Conservation (phyloP, 768 basidiomycete species). For the Phylloporus arenicola region DNA sequence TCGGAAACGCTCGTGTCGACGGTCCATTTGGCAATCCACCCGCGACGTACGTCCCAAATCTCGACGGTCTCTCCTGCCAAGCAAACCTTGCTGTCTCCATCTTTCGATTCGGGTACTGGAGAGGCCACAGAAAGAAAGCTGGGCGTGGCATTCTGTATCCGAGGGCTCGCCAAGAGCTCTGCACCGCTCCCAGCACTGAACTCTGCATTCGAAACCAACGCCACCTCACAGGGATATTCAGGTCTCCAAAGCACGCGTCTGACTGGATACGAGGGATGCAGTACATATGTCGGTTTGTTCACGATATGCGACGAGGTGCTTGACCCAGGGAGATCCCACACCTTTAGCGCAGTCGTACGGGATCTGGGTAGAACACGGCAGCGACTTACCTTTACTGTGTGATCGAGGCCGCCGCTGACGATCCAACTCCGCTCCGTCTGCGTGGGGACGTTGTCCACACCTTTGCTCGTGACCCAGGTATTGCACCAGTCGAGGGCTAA, state of each 20-base stretch:
- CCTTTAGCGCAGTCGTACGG: constrained; percentile 31
- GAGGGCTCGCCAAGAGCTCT: constrained; percentile 23
- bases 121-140: constrained; percentile 15
- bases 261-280: constrained; percentile 72
- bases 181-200: constrained; percentile 34
- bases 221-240: constrained; percentile 68
- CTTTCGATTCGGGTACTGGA: constrained; percentile 13
- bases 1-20: constrained; percentile 60
- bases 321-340: constrained; percentile 59
- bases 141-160: constrained; percentile 22
- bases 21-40: constrained; percentile 80
- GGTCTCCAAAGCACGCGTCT: constrained; percentile 76
- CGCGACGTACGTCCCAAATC: constrained; percentile 81
- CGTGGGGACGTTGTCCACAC: constrained; percentile 9
- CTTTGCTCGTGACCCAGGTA: constrained; percentile 21
- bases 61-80: constrained; percentile 57
- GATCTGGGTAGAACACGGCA: neutral
- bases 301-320: constrained; percentile 48
- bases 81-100: constrained; percentile 10
- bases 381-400: constrained; percentile 60
- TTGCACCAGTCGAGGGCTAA: constrained; percentile 70
- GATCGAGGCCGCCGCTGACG: constrained; percentile 73
- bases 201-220: constrained; percentile 62
- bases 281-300: constrained; percentile 59
- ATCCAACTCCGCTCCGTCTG: constrained; percentile 57